Percentiles rank a stretch among this genome's conserved stretches.
These are phyloP conservation scores for Moniliophthora roreri DNA, from an alignment of 1,284 basidiomycete species.

Conservation along the genomic window DNA sequence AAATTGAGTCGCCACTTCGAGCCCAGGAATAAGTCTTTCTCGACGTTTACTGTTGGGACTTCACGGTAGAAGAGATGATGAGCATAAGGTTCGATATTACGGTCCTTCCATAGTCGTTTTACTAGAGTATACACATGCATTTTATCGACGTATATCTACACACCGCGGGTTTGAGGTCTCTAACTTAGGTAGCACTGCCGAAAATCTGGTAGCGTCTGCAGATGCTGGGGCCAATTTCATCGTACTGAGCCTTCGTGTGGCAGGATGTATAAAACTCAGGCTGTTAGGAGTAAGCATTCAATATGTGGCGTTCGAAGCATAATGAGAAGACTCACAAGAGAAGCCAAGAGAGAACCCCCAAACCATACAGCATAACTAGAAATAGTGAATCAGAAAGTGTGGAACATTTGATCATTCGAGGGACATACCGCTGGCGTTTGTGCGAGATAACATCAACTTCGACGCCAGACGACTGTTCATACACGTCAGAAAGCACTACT, in stretches of 20 bases:
- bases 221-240: constrained; percentile 96
- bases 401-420: neutral
- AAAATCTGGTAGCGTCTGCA: constrained; percentile 95
- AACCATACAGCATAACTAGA: constrained; percentile 95
- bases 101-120: no score
- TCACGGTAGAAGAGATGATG: no score
- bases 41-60: no score
- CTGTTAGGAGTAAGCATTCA: constrained; percentile 34
- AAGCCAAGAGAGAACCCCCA: constrained; percentile 92
- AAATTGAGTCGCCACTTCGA: no score
- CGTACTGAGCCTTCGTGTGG: constrained; percentile 96
- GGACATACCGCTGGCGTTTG: constrained; percentile 85
- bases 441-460: constrained; percentile 98
- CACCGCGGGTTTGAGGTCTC: no score
- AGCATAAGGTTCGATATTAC: no score
- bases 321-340: constrained; percentile 59
- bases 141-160: neutral
- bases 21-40: no score
- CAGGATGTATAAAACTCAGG: constrained; percentile 98
- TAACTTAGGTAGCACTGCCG: constrained; percentile 70
- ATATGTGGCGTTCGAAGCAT: constrained; percentile 15
- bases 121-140: neutral
- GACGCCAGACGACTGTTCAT: constrained; percentile 82
- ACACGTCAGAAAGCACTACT: constrained; percentile 6
- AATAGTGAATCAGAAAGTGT: constrained; percentile 14